Conservation (phyloP, 140 eudicot species). For the Ambrosia hybrid region DNA sequence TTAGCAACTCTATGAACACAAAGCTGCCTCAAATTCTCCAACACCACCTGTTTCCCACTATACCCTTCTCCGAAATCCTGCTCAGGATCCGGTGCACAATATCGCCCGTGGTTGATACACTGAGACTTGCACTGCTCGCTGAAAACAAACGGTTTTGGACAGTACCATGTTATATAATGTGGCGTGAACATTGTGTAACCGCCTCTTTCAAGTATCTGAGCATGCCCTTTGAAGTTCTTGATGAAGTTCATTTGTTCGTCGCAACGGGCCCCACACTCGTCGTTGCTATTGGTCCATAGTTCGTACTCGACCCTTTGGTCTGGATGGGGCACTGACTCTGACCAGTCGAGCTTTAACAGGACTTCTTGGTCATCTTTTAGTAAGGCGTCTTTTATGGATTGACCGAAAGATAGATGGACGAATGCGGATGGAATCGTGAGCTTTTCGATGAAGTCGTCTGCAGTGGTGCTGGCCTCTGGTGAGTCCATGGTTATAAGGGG, state of each 20-base stretch:
- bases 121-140: slow-evolving; percentile 83
- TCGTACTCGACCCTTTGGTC: slow-evolving; percentile 91
- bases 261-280: slow-evolving; percentile 91
- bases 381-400: slow-evolving; percentile 59
- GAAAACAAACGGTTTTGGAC: slow-evolving; percentile 69
- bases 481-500: slow-evolving; percentile 94
- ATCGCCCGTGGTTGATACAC: slow-evolving; percentile 91
- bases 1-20: slow-evolving; percentile 92
- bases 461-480: slow-evolving; percentile 71
- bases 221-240: slow-evolving; percentile 86
- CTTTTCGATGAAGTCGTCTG: slow-evolving; percentile 76
- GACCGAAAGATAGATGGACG: slow-evolving; percentile 55
- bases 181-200: slow-evolving; percentile 91
- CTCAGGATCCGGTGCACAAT: slow-evolving; percentile 98
- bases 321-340: slow-evolving; percentile 94
- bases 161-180: slow-evolving; percentile 94
- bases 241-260: slow-evolving; percentile 90
- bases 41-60: slow-evolving; percentile 87
- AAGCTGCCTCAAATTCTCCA: slow-evolving; percentile 91
- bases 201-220: slow-evolving; percentile 82
- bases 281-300: slow-evolving; percentile 96
- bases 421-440: slow-evolving; percentile 78
- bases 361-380: slow-evolving; percentile 61
- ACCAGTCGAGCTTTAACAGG: slow-evolving; percentile 83
- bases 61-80: slow-evolving; percentile 87